Base-by-base conservation (phyloP, 345 rosid genomes). In the Bruguiera sexangula region DNA sequence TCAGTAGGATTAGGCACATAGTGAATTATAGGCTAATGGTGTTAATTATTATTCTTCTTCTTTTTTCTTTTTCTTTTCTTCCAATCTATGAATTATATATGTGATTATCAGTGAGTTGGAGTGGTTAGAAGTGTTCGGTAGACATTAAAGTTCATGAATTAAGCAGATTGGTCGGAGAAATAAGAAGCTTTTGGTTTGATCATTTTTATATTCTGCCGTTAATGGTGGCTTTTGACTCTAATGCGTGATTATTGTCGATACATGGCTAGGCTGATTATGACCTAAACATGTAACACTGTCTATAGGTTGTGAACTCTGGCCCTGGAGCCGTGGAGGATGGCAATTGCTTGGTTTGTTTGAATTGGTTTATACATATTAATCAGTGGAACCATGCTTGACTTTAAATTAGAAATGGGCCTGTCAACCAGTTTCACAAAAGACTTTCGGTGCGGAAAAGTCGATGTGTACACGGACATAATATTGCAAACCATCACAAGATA, bases 161-260 rank as follows among this genome's bases (percentile, higher is more conserved):
- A 20, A 15, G 52, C 55, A 8, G 50, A 54, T 65, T 36, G 59
- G 55, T 65, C 29, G 57, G 66, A 57, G 60, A 66, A 63, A 43
- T 39, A 63, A 8, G 50, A 43, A 43, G 4, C 3, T 43, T 43
- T 36, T 19, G 57, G 63, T 22, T 27, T 53, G 34, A 53, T 69
- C 8, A 63, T 63, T 59, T 37, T 66, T 43, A 43, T 3, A 43
- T 43, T 43, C 15, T 13, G 65, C 58, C 39, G 8, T 56, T 71
- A 24, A 53, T 65, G 62, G 60, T 56, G 57, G 54, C 60, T 70
- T 65, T 81, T 75, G 69, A 81, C 73, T 67, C 65, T 62, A 30
- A 24, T 51, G 34, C 6, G 39, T 13, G 36, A 68, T 64, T 0
- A 60, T 70, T 73, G 56, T 69, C 62, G 37, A 69, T 39, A 11